Percentiles rank a stretch among this genome's conserved stretches.
phyloP scores from a whole-genome alignment of 495 filamentous ascomycete genomes.

The Penicillium goetzii region DNA sequence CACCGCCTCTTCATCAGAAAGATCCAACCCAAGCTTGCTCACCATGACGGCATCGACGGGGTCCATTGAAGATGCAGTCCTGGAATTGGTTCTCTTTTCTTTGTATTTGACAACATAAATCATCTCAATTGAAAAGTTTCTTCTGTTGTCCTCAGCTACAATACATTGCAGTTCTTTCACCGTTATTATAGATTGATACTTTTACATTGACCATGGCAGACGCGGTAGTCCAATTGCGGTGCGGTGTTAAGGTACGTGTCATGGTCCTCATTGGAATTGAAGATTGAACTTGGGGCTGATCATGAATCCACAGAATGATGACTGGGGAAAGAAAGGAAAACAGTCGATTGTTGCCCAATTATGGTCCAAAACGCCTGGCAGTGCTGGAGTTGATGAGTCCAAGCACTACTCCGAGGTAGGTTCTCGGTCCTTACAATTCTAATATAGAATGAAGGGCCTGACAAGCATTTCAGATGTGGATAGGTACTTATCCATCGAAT shows the following conservation, averaged over 20 bases:
- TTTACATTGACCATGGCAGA: slow-evolving; percentile 32
- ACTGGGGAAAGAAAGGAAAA: slow-evolving; percentile 53
- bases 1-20: neutral
- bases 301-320: slow-evolving; percentile 44
- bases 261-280: neutral
- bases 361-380: slow-evolving; percentile 49
- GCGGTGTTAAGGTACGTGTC: slow-evolving; percentile 43
- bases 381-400: slow-evolving; percentile 40
- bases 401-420: slow-evolving; percentile 52
- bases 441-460: neutral
- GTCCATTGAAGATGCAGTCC: neutral
- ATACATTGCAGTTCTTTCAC: neutral
- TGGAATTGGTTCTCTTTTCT: neutral
- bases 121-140: neutral
- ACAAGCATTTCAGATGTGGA: slow-evolving; percentile 63
- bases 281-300: neutral
- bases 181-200: neutral
- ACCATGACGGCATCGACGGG: slow-evolving; percentile 23
- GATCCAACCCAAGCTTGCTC: neutral
- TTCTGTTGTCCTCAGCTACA: neutral
- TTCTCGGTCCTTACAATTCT: neutral
- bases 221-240: slow-evolving; percentile 47
- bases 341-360: slow-evolving; percentile 46
- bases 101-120: slow-evolving; percentile 2
- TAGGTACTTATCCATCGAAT: slow-evolving; percentile 76